Base-by-base conservation (phyloP, 1,139 yeast species). In the Keqinozyma sinolaborantium region DNA sequence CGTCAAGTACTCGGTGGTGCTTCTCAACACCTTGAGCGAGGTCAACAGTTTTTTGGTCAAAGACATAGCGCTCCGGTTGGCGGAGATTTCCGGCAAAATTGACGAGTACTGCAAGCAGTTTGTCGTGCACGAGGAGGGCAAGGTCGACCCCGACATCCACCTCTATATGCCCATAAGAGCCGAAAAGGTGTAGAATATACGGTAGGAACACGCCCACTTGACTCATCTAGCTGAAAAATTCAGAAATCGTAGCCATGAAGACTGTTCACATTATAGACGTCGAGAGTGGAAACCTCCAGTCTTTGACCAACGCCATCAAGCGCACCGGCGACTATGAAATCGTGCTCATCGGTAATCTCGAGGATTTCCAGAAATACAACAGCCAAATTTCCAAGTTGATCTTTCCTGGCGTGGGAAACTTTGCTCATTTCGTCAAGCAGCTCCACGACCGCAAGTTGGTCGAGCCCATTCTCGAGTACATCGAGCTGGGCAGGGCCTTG, bases 321-420 rank as follows among this genome's bases (percentile, higher is more conserved):
- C 68, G 67, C 39, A 64, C 87, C 18, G 96, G 97, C 0, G 58
- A 54, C 3, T 84, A 79, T 51, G 60, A 68, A 18, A 80, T 83
- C 3, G 59, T 64, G 29, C 70, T 77, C 39, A 71, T 83, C 39
- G 59, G 53, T 29, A 54, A 63, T 42, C 56, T 53, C 7, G 50
- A 50, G 19, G 73, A 68, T 28, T 69, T 68, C 35, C 31, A 40
- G 7, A 29, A 42, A 56, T 59, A 60, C 29, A 56, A 78, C 26
- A 36, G 51, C n/a, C 51, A 62, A 10, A 81, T 83, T 30, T 62
- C 67, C 28, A 77, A 65, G 47, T 60, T 85, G 39, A 66, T 85
- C 34, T 72, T 92, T 26, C 98, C 98, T 10, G 98, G 98, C 16
- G 98, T 92, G 4, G 98, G 98, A 16, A 90, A 88, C 54, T 92